A percentile compares a stretch with the other conserved stretches of the same genome.
Conservation (phyloP, 257 asterid genomes). For the Petrea volubilis region DNA sequence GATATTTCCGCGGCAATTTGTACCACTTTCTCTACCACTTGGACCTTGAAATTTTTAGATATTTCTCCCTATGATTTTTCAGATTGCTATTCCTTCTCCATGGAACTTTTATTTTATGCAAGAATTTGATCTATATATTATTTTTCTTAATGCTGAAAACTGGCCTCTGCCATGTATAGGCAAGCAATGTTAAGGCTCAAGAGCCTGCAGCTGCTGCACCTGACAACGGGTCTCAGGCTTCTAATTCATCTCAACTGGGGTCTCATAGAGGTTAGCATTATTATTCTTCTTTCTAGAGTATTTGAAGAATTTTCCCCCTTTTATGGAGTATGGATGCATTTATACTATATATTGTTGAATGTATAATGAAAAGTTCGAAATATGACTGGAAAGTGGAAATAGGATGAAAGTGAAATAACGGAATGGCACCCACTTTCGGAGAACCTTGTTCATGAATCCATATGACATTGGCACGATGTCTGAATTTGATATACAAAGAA, state of each 20-base stretch:
- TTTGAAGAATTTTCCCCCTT: not conserved
- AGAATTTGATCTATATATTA: not conserved
- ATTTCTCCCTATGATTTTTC: not conserved
- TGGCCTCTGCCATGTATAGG: constrained; percentile 36
- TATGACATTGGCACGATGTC: not conserved
- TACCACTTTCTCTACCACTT: constrained; percentile 15
- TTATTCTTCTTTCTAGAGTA: not conserved
- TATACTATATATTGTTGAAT: not conserved
- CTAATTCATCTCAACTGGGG: constrained; percentile 39
- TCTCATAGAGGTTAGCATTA: constrained; percentile 29
- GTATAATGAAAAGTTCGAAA: not conserved
- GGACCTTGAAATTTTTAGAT: constrained; percentile 13
- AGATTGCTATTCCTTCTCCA: not conserved
- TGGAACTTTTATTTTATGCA: not conserved
- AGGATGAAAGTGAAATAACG: not conserved
- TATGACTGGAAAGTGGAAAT: not conserved
- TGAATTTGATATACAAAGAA: not conserved
- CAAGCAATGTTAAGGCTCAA: constrained; percentile 43
- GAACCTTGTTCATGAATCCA: not conserved
- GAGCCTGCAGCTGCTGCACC: constrained; percentile 34
- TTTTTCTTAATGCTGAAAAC: not conserved
- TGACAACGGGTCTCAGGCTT: constrained; percentile 45
- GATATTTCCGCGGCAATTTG: constrained; percentile 7
- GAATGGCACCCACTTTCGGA: not conserved
- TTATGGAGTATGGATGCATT: not conserved